Base-by-base conservation (phyloP, 768 basidiomycete genomes). In the Mycena rosella region DNA sequence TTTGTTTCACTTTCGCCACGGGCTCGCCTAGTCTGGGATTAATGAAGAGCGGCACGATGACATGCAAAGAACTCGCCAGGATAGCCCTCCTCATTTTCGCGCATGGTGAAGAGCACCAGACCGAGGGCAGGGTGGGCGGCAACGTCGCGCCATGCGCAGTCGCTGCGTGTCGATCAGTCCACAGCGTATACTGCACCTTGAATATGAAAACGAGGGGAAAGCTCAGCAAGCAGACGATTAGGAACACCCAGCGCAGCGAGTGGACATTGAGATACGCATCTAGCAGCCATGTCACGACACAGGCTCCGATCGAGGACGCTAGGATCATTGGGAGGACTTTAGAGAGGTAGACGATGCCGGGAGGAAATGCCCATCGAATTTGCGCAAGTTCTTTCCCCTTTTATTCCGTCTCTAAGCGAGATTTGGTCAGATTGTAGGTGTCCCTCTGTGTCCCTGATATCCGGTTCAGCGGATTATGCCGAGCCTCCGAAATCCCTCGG, bases 31-130 rank as follows among this genome's bases (percentile, higher is more conserved):
- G 5, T 2, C 13, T 22, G 6, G 13, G 6, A 18, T 40, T 15
- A 40, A 15, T 45, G 2, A 13, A 6, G 32, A 6, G 22, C n/a
- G 4, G 8, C 20, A n/a, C 7, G 8, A 7, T 45, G 4, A 2
- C n/a, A 22, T n/a, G 8, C 13, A 24, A 8, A 15, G 9, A 8
- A 55, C 57, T 2, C 59, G 79, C 79, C 80, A 47, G 78, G 80
- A 68, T 80, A 80, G 5, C 79, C 80, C 14, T 69, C 42, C 11
- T 49, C 68, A 24, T 75, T 78, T 40, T 74, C 73, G 65, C 63
- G 58, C 24, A 71, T 38, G 11, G 53, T 81, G 77, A 30, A 78
- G n/a, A 40, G 73, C 79, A 56, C 79, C 79, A 14, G 78, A 64
- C 17, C n/a, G 71, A 29, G 8, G 78, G 78, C 7, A 29, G 55